phyloP scores from a whole-genome alignment of 495 filamentous ascomycete genomes.

The Tuber brumale region DNA sequence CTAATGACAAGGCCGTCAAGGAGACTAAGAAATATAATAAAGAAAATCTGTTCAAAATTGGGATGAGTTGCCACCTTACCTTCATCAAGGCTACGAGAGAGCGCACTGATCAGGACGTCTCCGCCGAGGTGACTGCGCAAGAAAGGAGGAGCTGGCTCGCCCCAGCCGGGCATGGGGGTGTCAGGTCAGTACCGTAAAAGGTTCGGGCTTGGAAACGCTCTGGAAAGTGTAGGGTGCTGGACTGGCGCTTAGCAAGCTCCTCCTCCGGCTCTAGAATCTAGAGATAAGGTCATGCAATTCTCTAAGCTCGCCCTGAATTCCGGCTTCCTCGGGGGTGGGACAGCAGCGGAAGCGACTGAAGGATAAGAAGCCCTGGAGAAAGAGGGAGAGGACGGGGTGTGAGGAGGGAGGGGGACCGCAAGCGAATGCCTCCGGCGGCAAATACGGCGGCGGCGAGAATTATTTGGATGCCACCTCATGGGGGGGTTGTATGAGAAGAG shows the following conservation, averaged over 20 bases:
- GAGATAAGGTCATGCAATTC: neutral
- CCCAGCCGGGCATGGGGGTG: neutral
- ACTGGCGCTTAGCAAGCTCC: too few relatives aligned
- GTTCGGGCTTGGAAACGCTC: too few relatives aligned
- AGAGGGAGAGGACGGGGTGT: neutral
- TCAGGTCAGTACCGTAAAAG: neutral
- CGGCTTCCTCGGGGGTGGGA: neutral
- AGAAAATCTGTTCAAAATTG: slow-evolving; percentile 76
- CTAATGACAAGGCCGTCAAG: slow-evolving; percentile 63
- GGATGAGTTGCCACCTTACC: slow-evolving; percentile 74
- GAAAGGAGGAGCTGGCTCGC: neutral
- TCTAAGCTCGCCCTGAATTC: neutral
- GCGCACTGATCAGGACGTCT: slow-evolving; percentile 59
- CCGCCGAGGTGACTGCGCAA: slow-evolving; percentile 41
- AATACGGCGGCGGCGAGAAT: slow-evolving; percentile 14
- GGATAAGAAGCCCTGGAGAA: neutral
- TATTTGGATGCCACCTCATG: slow-evolving; percentile 34
- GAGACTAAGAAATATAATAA: slow-evolving; percentile 56
- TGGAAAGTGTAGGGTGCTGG: neutral
- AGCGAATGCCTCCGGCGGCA: neutral
- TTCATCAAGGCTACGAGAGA: slow-evolving; percentile 70
- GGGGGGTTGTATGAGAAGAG: too few relatives aligned
- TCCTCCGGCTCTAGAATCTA: accelerated
- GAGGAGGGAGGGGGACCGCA: neutral
- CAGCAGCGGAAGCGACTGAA: too few relatives aligned